phyloP scores from a whole-genome alignment of 2,329 filamentous ascomycete genomes.

The Truncatella angustata region DNA sequence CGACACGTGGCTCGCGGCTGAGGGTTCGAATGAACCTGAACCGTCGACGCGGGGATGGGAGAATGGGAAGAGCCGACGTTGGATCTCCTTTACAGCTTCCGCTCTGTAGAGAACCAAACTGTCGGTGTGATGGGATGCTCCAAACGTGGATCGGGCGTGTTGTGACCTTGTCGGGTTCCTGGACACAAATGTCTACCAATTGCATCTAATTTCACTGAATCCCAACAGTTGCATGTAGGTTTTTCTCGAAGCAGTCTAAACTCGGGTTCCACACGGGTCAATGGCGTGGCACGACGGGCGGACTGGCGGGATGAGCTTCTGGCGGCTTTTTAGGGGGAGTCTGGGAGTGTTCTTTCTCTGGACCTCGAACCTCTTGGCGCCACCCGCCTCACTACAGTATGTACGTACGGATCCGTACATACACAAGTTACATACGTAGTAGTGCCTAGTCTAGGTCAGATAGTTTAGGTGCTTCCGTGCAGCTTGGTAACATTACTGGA shows the following conservation, averaged over 20 bases:
- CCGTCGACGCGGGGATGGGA: neutral
- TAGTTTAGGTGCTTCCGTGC: neutral
- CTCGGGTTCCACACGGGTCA: neutral
- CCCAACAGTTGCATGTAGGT: neutral
- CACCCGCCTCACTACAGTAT: too few relatives aligned
- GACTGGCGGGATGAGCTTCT: too few relatives aligned
- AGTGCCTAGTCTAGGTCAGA: neutral
- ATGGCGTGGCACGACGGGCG: neutral
- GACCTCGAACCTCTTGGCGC: too few relatives aligned
- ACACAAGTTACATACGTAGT: too few relatives aligned
- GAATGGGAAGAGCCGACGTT: neutral
- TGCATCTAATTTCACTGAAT: neutral
- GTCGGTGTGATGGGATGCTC: conserved; percentile 4
- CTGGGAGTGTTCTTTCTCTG: too few relatives aligned
- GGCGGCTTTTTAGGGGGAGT: too few relatives aligned
- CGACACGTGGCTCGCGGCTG: conserved; percentile 7
- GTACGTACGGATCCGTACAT: too few relatives aligned
- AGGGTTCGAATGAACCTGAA: neutral
- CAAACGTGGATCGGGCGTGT: neutral
- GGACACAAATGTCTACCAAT: neutral
- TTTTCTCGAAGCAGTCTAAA: neutral
- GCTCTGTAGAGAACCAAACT: neutral
- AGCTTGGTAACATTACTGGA: too few relatives aligned
- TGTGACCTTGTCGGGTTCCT: neutral
- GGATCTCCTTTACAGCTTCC: neutral